Percentiles rank a stretch among this genome's conserved stretches.
Evolutionary conservation across 202 grass and related monocot species (phyloP).

Genomic region (Carex arenaria): DNA sequence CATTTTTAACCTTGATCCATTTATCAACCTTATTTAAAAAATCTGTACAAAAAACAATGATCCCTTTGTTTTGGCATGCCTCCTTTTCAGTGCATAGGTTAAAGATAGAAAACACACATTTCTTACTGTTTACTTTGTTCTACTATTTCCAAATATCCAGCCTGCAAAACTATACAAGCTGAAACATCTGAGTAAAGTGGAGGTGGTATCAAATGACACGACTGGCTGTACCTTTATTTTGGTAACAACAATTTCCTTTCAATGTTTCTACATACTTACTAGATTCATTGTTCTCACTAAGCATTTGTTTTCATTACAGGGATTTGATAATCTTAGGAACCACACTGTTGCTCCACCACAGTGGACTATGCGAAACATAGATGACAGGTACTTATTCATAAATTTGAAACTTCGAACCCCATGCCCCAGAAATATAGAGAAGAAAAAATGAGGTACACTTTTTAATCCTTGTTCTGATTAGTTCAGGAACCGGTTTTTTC

Average conservation of each 20-base stretch:
- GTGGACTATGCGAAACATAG: conserved; percentile 97
- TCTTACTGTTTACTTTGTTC: neutral
- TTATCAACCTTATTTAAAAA: neutral
- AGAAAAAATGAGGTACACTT: neutral
- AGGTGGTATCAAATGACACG: conserved; percentile 95
- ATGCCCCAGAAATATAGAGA: neutral
- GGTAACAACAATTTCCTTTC: conserved; percentile 45
- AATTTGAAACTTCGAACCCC: neutral
- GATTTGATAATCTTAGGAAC: conserved; percentile 95
- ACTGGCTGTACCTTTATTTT: conserved; percentile 98
- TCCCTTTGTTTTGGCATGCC: neutral
- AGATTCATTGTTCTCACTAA: conserved; percentile 21
- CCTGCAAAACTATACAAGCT: conserved; percentile 96
- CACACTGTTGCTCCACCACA: conserved; percentile 93
- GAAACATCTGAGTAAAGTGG: conserved; percentile 98
- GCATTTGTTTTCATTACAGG: conserved; percentile 38
- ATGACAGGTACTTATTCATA: conserved; percentile 75
- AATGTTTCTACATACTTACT: conserved; percentile 11
- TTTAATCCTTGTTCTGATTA: conserved; percentile 30
- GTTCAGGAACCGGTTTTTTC: conserved; percentile 81
- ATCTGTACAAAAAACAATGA: neutral
- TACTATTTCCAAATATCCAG: conserved; percentile 28
- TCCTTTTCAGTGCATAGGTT: neutral
- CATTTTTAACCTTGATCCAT: neutral
- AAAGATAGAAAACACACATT: neutral